Conservation (phyloP, 1,139 yeast species). For the Zygotorulaspora mrakii region DNA sequence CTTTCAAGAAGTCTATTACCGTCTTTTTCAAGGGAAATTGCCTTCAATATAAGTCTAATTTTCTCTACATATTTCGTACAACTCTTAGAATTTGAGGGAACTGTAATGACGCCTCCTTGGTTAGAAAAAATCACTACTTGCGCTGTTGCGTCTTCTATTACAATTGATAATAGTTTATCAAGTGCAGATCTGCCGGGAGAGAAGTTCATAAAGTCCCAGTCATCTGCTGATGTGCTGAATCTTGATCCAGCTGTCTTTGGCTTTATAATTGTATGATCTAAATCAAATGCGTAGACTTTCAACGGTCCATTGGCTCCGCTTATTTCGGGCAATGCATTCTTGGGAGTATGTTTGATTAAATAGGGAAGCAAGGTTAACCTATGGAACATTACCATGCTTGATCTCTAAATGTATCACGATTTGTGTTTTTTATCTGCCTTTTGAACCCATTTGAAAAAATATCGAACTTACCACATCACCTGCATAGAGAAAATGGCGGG, state of each 20-base stretch:
- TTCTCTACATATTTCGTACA: slow-evolving; percentile 46
- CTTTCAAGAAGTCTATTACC: slow-evolving; percentile 30
- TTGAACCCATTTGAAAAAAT: too few species aligned
- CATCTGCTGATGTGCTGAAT: slow-evolving; percentile 28
- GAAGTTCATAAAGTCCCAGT: slow-evolving; percentile 33
- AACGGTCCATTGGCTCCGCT: slow-evolving; percentile 4
- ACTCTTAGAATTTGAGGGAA: slow-evolving; percentile 48
- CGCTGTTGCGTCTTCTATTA: slow-evolving; percentile 23
- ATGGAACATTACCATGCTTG: slow-evolving; percentile 30
- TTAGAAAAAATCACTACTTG: slow-evolving; percentile 73
- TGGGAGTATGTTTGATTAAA: slow-evolving; percentile 31
- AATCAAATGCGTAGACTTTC: slow-evolving; percentile 32
- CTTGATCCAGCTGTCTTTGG: slow-evolving; percentile 27
- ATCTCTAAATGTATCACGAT: too few species aligned
- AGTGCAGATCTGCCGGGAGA: slow-evolving; percentile 17
- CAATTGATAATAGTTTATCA: slow-evolving; percentile 31
- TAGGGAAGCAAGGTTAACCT: slow-evolving; percentile 32
- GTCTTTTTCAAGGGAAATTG: slow-evolving; percentile 17
- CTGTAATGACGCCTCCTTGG: slow-evolving; percentile 57
- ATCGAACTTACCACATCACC: neutral
- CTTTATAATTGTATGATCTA: slow-evolving; percentile 35
- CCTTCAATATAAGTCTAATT: slow-evolving; percentile 41
- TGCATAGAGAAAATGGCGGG: neutral
- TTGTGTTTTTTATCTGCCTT: too few species aligned
- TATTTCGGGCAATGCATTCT: neutral